Conservation (phyloP, 2,329 filamentous ascomycete species). For the Penicillium aurantiogriseum region DNA sequence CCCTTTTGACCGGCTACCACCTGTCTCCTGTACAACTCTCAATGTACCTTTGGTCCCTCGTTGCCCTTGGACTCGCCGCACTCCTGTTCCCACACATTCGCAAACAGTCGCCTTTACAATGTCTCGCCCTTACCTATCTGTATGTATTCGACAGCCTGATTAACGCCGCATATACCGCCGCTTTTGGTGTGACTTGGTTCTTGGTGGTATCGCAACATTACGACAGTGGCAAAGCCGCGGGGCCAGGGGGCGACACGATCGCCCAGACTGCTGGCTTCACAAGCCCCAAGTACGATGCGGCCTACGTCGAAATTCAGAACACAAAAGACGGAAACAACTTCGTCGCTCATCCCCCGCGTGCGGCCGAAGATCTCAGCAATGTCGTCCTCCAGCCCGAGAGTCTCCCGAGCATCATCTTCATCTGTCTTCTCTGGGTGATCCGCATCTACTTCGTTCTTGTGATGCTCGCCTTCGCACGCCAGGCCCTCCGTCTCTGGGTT, state of each 20-base stretch:
- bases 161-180: conserved; percentile 76
- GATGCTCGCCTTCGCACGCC: conserved; percentile 77
- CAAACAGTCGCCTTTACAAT: conserved; percentile 73
- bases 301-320: conserved; percentile 53
- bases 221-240: conserved; percentile 44
- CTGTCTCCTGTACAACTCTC: conserved; percentile 80
- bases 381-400: conserved; percentile 65
- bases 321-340: conserved; percentile 44
- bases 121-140: conserved; percentile 77
- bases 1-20: conserved; percentile 80
- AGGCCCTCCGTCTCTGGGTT: conserved; percentile 65
- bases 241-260: conserved; percentile 57
- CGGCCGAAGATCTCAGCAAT: conserved; percentile 56
- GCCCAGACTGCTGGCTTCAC: conserved; percentile 65
- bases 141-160: conserved; percentile 79
- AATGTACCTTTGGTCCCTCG: conserved; percentile 85
- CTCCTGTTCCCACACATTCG: conserved; percentile 78
- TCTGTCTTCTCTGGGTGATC: conserved; percentile 70
- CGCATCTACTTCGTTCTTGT: conserved; percentile 81
- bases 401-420: conserved; percentile 74
- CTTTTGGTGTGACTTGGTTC: conserved; percentile 86
- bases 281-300: conserved; percentile 60
- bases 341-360: conserved; percentile 48
- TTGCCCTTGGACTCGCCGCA: conserved; percentile 65
- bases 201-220: conserved; percentile 64